Evolutionary conservation across 257 asterid species (phyloP).

Genomic region (Eucommia ulmoides): DNA sequence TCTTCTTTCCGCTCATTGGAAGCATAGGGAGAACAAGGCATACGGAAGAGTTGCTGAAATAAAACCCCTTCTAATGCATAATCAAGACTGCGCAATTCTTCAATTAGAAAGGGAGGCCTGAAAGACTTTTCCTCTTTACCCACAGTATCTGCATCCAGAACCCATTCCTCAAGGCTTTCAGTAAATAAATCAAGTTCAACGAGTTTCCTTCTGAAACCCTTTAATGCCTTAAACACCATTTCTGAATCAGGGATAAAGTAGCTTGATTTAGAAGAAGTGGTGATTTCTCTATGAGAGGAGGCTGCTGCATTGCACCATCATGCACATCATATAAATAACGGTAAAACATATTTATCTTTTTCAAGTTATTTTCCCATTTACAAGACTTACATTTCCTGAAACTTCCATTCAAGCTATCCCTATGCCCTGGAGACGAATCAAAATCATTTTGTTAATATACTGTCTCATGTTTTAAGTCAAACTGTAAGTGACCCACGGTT

Average conservation of each 20-base stretch:
- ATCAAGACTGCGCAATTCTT: conserved; percentile 52
- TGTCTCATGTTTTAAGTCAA: conserved; percentile 18
- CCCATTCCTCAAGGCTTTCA: conserved; percentile 54
- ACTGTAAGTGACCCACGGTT: too few relatives aligned
- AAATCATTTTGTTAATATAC: conserved; percentile 39
- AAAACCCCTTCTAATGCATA: conserved; percentile 61
- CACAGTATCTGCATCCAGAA: conserved; percentile 16
- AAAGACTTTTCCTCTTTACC: conserved; percentile 20
- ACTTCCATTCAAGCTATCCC: conserved; percentile 62
- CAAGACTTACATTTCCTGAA: conserved; percentile 46
- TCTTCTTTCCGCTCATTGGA: conserved; percentile 49
- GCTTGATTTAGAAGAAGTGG: conserved; percentile 28
- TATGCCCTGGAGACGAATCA: conserved; percentile 52
- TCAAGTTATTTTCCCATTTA: too few relatives aligned
- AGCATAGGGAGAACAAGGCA: conserved; percentile 52
- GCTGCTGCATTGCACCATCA: conserved; percentile 19
- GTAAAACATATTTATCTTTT: conserved; percentile 31
- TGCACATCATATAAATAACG: not conserved
- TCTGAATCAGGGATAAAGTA: conserved; percentile 50
- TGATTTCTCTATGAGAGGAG: conserved; percentile 28
- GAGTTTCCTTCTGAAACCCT: conserved; percentile 45
- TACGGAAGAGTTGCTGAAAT: conserved; percentile 82
- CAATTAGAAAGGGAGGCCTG: conserved; percentile 46
- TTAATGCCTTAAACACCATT: conserved; percentile 44
- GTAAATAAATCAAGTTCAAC: conserved; percentile 38